A percentile compares a stretch with the other conserved stretches of the same genome.
phyloP scores from a whole-genome alignment of 352 stramenopile species.

The Phytophthora multivora region DNA sequence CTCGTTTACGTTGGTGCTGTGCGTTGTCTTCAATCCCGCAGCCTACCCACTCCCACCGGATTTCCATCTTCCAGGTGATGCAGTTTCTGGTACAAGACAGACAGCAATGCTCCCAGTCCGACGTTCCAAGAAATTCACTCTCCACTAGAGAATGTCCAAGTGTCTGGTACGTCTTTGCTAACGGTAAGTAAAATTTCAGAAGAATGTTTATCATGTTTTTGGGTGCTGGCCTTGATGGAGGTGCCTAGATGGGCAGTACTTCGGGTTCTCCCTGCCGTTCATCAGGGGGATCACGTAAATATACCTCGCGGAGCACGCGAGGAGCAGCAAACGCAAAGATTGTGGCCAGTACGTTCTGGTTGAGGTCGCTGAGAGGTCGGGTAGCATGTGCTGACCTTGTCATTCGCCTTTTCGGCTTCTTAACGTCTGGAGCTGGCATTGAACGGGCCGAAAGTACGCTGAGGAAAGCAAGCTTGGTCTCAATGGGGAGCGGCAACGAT shows the following conservation, averaged over 20 bases:
- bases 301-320: slow-evolving; percentile 16
- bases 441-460: slow-evolving; percentile 8
- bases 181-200: too few species aligned
- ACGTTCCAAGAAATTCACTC: too few species aligned
- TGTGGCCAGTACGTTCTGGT: slow-evolving; percentile 15
- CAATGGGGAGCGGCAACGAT: not conserved
- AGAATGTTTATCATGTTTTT: too few species aligned
- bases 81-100: too few species aligned
- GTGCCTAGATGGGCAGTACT: too few species aligned
- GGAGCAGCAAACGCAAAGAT: slow-evolving; percentile 20
- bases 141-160: too few species aligned
- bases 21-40: not conserved
- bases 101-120: too few species aligned
- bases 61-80: too few species aligned
- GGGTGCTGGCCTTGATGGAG: too few species aligned
- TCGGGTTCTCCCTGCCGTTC: too few species aligned
- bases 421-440: not conserved
- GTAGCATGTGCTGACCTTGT: not conserved
- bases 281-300: slow-evolving; percentile 14
- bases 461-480: slow-evolving; percentile 21
- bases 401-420: slow-evolving; percentile 1
- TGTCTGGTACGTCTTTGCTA: too few species aligned
- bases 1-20: not conserved
- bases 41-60: too few species aligned
- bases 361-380: slow-evolving; percentile 4